These are phyloP conservation scores for Nasturtium officinale DNA, from an alignment of 345 rosid genomes.

Conservation along the genomic window DNA sequence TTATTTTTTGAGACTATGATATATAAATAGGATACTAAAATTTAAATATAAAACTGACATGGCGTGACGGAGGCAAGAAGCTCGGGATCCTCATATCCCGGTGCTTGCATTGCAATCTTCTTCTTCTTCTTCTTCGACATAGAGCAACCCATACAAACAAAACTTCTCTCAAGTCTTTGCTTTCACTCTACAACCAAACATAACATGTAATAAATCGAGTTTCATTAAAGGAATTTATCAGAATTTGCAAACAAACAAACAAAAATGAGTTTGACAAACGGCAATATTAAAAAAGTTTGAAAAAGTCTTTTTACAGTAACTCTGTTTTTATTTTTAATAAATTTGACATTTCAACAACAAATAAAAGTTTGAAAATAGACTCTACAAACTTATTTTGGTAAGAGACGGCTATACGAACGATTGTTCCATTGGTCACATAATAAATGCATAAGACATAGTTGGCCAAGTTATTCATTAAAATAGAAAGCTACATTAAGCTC, in stretches of 20 bases:
- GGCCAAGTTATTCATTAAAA: conserved; percentile 17
- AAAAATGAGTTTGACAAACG: conserved; percentile 4
- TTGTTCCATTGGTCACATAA: conserved; percentile 20
- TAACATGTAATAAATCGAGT: background rate
- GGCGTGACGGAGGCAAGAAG: conserved; percentile 41
- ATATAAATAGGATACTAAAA: too few relatives aligned
- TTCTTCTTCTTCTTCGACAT: conserved; percentile 32
- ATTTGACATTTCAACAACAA: background rate
- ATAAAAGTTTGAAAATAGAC: conserved; percentile 7
- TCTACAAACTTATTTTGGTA: too few relatives aligned
- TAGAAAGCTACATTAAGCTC: conserved; percentile 31
- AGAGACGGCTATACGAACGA: too few relatives aligned
- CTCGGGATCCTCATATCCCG: conserved; percentile 41
- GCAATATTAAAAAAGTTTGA: background rate
- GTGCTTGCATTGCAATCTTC: conserved; percentile 32
- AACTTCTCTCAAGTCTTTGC: conserved; percentile 19
- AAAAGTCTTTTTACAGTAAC: too few relatives aligned
- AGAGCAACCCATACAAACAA: conserved; percentile 37
- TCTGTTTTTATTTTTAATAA: too few relatives aligned
- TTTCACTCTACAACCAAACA: conserved; percentile 24
- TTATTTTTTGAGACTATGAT: too few relatives aligned
- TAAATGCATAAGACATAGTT: conserved; percentile 5
- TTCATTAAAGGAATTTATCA: background rate
- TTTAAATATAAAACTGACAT: too few relatives aligned
- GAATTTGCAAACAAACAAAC: background rate